phyloP scores from a whole-genome alignment of 495 filamentous ascomycete species.

The Lindgomyces ingoldianus region DNA sequence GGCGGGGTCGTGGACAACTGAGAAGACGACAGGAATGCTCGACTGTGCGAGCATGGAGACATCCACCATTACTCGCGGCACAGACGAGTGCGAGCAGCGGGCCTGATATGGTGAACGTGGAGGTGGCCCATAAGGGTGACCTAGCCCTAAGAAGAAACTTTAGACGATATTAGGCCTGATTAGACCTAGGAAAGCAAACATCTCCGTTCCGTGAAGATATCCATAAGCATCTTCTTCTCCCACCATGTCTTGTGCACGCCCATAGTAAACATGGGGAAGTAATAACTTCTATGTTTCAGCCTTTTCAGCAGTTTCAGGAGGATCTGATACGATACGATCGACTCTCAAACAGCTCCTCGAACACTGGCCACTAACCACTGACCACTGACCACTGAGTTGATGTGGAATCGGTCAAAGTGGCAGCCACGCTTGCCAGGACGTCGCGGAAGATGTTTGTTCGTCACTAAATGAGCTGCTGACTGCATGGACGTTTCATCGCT shows the following conservation, averaged over 20 bases:
- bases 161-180: too few relatives aligned
- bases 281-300: not conserved
- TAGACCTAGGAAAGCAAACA: too few relatives aligned
- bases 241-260: too few relatives aligned
- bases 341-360: conserved; percentile 19
- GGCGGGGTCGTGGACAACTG: not conserved
- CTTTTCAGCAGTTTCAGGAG: not conserved
- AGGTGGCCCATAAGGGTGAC: too few relatives aligned
- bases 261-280: too few relatives aligned
- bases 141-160: not conserved
- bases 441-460: not conserved
- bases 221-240: too few relatives aligned
- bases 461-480: not conserved
- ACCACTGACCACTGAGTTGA: too few relatives aligned
- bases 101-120: not conserved
- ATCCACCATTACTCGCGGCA: not conserved
- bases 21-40: not conserved
- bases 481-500: not conserved
- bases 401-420: too few relatives aligned
- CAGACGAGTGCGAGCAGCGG: not conserved
- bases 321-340: conserved; percentile 23
- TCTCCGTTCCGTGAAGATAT: too few relatives aligned
- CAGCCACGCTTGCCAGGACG: not conserved
- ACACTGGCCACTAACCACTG: too few relatives aligned
- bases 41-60: not conserved